Evolutionary conservation across 2,329 filamentous ascomycete species (phyloP).

Genomic region (Claviceps maximensis): DNA sequence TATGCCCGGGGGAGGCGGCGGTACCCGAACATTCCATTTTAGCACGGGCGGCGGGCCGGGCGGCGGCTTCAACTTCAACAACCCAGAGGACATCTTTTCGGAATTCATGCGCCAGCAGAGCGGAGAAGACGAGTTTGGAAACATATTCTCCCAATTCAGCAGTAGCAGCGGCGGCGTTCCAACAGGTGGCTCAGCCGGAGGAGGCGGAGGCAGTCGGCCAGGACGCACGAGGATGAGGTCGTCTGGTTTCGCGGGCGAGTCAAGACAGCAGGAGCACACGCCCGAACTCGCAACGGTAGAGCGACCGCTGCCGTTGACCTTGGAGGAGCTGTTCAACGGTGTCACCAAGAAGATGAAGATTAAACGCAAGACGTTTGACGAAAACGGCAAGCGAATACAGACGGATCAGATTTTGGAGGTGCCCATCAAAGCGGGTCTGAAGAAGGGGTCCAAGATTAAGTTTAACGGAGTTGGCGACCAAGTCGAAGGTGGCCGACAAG

Average conservation of each 20-base stretch:
- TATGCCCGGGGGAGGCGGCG: constrained; percentile 31
- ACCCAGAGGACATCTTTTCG: constrained; percentile 71
- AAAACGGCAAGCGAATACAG: constrained; percentile 67
- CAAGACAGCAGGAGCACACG: constrained; percentile 30
- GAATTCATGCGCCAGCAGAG: constrained; percentile 56
- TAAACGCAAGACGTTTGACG: constrained; percentile 89
- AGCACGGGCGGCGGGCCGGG: constrained; percentile 38
- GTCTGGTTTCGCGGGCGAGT: constrained; percentile 21
- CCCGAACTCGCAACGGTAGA: constrained; percentile 88
- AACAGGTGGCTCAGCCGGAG: constrained; percentile 18
- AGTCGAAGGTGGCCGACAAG: constrained; percentile 89
- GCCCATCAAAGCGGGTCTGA: constrained; percentile 87
- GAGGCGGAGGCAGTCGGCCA: constrained; percentile 22
- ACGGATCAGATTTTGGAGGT: constrained; percentile 89
- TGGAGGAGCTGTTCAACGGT: constrained; percentile 83
- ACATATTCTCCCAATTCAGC: constrained; percentile 41
- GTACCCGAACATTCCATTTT: constrained; percentile 50
- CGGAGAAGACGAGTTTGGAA: constrained; percentile 30
- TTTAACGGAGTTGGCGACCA: constrained; percentile 97
- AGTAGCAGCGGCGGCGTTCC: constrained; percentile 13
- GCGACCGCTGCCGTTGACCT: constrained; percentile 61
- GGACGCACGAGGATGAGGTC: constrained; percentile 31
- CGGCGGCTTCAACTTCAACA: constrained; percentile 67
- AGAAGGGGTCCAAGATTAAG: constrained; percentile 97
- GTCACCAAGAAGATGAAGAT: constrained; percentile 96